These are phyloP conservation scores for Trypanosoma mega DNA, from an alignment of 208 protist genomes.

Conservation along the genomic window DNA sequence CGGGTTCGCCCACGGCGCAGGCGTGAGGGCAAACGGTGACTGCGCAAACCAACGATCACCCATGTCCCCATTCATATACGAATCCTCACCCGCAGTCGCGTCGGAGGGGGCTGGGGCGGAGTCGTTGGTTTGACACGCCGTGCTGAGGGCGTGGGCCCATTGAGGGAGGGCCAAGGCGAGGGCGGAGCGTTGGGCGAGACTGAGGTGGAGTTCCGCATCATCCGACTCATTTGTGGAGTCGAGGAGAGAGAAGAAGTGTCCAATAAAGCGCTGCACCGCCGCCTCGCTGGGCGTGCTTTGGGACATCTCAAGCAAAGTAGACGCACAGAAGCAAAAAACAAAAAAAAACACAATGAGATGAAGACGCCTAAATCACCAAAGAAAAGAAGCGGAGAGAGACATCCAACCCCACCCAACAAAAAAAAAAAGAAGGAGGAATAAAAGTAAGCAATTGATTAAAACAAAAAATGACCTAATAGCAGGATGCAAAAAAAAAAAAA, in stretches of 20 bases:
- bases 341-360: neutral
- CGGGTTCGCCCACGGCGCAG: constrained; percentile 19
- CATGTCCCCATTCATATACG: constrained; percentile 23
- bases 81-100: neutral
- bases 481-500: too few species aligned
- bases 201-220: neutral
- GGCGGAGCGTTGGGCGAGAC: constrained; percentile 13
- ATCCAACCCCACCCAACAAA: too few species aligned
- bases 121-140: neutral
- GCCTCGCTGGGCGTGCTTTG: neutral
- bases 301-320: neutral
- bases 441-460: too few species aligned
- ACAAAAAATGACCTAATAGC: too few species aligned
- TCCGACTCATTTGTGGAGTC: constrained; percentile 1
- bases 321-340: neutral
- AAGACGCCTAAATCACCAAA: constrained; percentile 1
- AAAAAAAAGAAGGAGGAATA: too few species aligned
- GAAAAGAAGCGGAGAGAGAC: too few species aligned
- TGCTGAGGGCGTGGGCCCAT: constrained; percentile 20
- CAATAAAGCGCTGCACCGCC: constrained; percentile 14
- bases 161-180: constrained; percentile 14
- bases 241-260: constrained; percentile 24
- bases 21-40: constrained; percentile 24
- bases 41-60: constrained; percentile 23
- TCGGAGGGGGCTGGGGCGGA: neutral